Base-by-base conservation (phyloP, 2,329 filamentous ascomycete species). In the Knufia petricola region DNA sequence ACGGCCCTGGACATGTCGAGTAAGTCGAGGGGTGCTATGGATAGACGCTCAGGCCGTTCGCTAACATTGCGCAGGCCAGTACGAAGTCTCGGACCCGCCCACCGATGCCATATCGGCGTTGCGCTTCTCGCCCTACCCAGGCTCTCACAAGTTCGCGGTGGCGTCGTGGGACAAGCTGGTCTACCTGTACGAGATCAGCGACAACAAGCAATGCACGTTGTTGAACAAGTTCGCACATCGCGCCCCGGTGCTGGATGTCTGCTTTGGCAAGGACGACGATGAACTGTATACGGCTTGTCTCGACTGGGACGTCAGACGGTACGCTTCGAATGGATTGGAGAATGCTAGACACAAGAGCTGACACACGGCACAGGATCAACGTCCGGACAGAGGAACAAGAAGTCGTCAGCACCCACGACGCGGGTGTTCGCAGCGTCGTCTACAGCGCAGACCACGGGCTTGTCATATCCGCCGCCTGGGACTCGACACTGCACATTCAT, bases 141-240 rank as follows among this genome's bases (percentile, higher is more conserved):
- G 75, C 52, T 80, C 82, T n/a, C 76, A 82, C 47, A 84, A 82
- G 58, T 76, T 98, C 31, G 78, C 94, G n/a, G 89, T 90, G 59
- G 84, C 89, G 9, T 95, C 88, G 49, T 98, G 92, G 92, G 90
- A 96, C 69, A 87, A 82, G 67, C 80, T 87, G 64, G 80, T 94
- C 49, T 94, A 95, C 67, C 75, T 90, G 46, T 96, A 96, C 73
- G 86, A 94, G 62, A 77, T 84, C 51, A 82, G 80, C 4, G 61
- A 89, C 26, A 77, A 79, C 55, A 86, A 82, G 55, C 46, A 46
- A 19, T 55, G 52, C 43, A 51, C 45, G 4, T 52, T 52, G 26
- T 24, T 59, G 3, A 50, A 54, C 12, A 60, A 53, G 15, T 87
- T 84, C 61, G 82, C 88, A 64, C 84, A 92, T 65, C 79, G 82